These are phyloP conservation scores for Oryza brachyantha DNA, from an alignment of 176 grass and related monocot species.

Conservation along the genomic window DNA sequence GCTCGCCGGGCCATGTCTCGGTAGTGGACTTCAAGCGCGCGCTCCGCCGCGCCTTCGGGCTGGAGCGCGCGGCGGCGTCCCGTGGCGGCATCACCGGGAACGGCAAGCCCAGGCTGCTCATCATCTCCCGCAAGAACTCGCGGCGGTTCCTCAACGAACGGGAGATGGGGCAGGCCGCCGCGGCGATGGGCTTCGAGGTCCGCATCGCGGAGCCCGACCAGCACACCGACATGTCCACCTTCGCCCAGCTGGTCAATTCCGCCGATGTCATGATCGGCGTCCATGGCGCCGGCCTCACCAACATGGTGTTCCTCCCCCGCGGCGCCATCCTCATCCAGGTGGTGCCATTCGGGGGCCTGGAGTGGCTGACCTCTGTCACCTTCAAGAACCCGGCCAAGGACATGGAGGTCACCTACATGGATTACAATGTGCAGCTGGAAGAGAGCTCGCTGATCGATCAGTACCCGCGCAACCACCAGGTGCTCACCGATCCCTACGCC, in stretches of 20 bases:
- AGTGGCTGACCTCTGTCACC: constrained; percentile 78
- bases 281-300: constrained; percentile 77
- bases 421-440: constrained; percentile 69
- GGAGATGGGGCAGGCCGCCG: constrained; percentile 38
- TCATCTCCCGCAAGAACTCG: constrained; percentile 56
- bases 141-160: constrained; percentile 63
- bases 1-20: constrained; percentile 45
- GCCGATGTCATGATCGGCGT: constrained; percentile 74
- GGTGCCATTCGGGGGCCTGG: constrained; percentile 72
- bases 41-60: constrained; percentile 66
- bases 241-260: constrained; percentile 59
- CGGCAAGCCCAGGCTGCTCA: constrained; percentile 50
- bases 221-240: constrained; percentile 57
- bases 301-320: constrained; percentile 90
- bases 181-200: constrained; percentile 49
- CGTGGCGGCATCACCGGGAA: constrained; percentile 33
- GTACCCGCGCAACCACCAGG: constrained; percentile 77
- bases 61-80: constrained; percentile 52
- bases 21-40: constrained; percentile 65
- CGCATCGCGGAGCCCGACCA: constrained; percentile 65
- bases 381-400: constrained; percentile 69
- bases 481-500: constrained; percentile 68
- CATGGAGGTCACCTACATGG: constrained; percentile 92
- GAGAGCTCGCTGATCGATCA: constrained; percentile 84
- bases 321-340: constrained; percentile 80